Conservation (phyloP, 345 rosid species). For the Ricinus communis region DNA sequence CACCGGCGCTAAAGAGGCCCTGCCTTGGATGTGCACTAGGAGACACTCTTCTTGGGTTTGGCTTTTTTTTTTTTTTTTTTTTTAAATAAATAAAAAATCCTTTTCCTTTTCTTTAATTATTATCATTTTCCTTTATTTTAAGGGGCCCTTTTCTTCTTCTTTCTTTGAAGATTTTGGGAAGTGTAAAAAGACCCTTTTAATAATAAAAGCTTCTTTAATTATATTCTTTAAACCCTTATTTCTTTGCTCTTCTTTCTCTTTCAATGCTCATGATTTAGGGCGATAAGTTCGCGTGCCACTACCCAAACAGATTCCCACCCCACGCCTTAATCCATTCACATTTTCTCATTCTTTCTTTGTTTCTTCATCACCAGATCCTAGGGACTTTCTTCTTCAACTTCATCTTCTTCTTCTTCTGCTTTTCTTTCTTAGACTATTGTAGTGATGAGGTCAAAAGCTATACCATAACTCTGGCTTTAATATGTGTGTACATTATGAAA, state of each 20-base stretch:
- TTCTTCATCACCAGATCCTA: constrained; percentile 43
- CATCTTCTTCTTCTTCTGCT: background rate
- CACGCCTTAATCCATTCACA: constrained; percentile 46
- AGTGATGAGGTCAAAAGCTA: constrained; percentile 34
- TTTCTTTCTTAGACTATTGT: background rate
- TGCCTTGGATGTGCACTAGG: constrained; percentile 52
- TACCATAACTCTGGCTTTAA: constrained; percentile 11
- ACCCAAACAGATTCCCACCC: constrained; percentile 46
- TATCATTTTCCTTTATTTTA: background rate
- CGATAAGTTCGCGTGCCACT: constrained; percentile 62
- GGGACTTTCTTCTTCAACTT: too few species aligned
- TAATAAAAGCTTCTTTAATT: constrained; percentile 5
- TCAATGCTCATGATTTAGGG: constrained; percentile 46
- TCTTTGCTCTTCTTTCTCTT: background rate
- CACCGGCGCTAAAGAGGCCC: constrained; percentile 65
- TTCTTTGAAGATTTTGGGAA: constrained; percentile 37
- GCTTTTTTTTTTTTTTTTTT: constrained; percentile 14
- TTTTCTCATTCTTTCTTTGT: constrained; percentile 14
- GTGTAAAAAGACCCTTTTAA: constrained; percentile 39
- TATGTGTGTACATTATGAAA: background rate
- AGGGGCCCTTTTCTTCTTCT: constrained; percentile 3
- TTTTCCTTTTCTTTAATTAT: background rate
- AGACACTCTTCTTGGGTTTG: constrained; percentile 59
- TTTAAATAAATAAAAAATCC: too few species aligned
- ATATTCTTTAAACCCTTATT: constrained; percentile 1